Evolutionary conservation across 1,139 yeast species (phyloP).

Genomic region (Debaryomyces psychrophilus): DNA sequence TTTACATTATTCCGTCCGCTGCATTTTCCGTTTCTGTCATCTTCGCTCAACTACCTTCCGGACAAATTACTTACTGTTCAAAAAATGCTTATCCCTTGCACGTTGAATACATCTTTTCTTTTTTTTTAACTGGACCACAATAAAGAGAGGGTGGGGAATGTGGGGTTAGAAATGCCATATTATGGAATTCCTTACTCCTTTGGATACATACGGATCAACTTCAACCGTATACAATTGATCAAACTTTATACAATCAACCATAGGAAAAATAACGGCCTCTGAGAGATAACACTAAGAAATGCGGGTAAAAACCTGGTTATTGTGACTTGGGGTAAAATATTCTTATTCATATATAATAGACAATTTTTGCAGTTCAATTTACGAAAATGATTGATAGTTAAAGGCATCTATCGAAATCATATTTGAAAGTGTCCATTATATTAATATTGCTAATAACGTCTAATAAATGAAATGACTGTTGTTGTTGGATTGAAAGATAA

Average conservation of each 20-base stretch:
- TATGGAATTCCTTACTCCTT: not conserved
- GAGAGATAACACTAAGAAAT: not conserved
- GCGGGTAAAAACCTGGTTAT: not conserved
- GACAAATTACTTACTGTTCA: not conserved
- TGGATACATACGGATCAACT: constrained; percentile 2
- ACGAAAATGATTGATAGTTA: not conserved
- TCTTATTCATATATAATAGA: not conserved
- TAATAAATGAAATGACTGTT: not conserved
- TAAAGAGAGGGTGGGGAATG: not conserved
- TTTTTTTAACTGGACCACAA: not conserved
- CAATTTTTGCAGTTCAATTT: not conserved
- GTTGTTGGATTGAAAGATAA: constrained; percentile 4
- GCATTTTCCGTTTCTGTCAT: not conserved
- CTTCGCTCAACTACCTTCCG: not conserved
- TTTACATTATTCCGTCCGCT: not conserved
- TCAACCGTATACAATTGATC: not conserved
- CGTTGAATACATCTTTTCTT: not conserved
- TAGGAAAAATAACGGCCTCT: not conserved
- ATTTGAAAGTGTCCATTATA: too few relatives aligned
- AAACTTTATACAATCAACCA: not conserved
- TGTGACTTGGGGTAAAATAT: not conserved
- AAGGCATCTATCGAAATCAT: not conserved
- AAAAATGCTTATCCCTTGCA: not conserved
- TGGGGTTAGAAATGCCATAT: not conserved
- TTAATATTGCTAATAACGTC: not conserved